Conservation (phyloP, 257 asterid species). For the Solanum chmielewskii region DNA sequence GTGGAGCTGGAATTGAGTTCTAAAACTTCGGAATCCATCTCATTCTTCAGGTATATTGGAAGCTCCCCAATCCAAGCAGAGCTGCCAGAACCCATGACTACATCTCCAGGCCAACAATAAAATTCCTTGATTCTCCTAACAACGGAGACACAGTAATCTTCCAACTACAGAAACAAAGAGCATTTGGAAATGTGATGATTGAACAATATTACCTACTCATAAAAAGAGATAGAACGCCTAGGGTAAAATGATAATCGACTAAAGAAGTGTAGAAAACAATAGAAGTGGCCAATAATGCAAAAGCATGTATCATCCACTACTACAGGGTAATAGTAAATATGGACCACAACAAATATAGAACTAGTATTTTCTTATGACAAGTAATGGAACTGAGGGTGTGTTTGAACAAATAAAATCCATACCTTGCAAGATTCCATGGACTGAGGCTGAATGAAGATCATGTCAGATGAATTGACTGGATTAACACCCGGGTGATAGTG, state of each 20-base stretch:
- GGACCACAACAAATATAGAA: not conserved
- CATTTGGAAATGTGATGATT: not conserved
- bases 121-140: conserved; percentile 49
- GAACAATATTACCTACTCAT: not conserved
- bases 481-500: conserved; percentile 17
- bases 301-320: not conserved
- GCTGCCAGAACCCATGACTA: conserved; percentile 19
- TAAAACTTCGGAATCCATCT: conserved; percentile 9
- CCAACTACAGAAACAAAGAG: conserved; percentile 36
- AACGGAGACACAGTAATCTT: conserved; percentile 37
- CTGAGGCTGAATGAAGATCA: conserved; percentile 16
- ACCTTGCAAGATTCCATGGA: conserved; percentile 48
- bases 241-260: not conserved
- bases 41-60: conserved; percentile 40
- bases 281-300: not conserved
- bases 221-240: not conserved
- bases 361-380: not conserved
- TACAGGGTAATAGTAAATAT: not conserved
- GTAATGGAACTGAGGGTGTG: not conserved
- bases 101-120: conserved; percentile 70
- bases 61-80: conserved; percentile 60
- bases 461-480: conserved; percentile 21
- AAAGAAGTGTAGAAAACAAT: not conserved
- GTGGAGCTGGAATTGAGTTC: conserved; percentile 24
- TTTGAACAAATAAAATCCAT: conserved; percentile 4